Evolutionary conservation across 1,284 basidiomycete species (phyloP), one percentile per base, ranked within the genome.

Genomic region (Cryptococcus amylolentus): DNA sequence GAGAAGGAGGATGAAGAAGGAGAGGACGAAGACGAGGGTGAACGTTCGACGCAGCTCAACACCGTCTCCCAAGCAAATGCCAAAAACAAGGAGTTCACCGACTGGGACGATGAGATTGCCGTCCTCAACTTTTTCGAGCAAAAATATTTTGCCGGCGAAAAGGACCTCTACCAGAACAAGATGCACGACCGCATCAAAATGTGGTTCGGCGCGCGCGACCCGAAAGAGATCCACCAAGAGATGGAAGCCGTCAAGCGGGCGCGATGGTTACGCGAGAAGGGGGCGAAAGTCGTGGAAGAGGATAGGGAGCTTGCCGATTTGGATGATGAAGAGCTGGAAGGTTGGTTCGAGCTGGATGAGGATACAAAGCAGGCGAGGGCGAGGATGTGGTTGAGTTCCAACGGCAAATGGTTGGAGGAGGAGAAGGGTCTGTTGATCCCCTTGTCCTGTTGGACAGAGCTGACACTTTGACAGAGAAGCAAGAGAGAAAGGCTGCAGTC

Each of bases 321-420:
- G 27, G 89, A 98, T 77, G 96, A 98, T 68, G 91, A 88, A 7
- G 96, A 99, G 75, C 81, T 98, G 46, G 91, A 98, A 72, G 80
- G 79, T 27, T 92, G 90, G 79, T 73, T 58, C 56, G 81, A 96
- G 57, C 78, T 97, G 48, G 86, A 83, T 12, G 86, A 89, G 47
- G 89, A 90, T 27, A 95, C 98, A 76, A 87, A 91, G 6, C 85
- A 83, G 71, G 84, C 92, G 70, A 96, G 94, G 74, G 92, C 95
- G 70, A 86, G 93, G 27, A 86, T 98, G 18, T 98, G 96, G 96
- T 89, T 98, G 60, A 92, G 95, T 77, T 82, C 93, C 72, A 98
- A 98, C 77, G 85, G 84, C 63, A 92, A 96, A 53, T 98, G 96
- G 79, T 79, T 98, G 50, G 90, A 96, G 73, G 86, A 88, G 35